Evolutionary conservation across 768 basidiomycete species (phyloP).

Genomic region (Amanita phalloides): DNA sequence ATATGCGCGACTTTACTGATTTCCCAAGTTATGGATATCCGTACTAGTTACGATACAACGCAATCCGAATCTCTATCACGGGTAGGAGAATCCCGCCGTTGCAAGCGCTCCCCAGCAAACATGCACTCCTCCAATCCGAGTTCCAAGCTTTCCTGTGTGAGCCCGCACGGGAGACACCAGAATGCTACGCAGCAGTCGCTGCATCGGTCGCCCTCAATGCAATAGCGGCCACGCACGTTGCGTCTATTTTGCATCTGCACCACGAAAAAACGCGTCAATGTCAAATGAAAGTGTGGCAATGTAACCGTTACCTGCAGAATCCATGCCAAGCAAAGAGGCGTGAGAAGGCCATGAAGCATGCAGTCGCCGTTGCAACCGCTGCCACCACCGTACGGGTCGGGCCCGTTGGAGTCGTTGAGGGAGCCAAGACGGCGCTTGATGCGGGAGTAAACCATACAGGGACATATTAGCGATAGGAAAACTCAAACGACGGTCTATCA

Average conservation of each 20-base stretch:
- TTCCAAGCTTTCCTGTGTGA: too few relatives aligned
- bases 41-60: too few relatives aligned
- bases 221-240: conserved; percentile 30
- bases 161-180: too few relatives aligned
- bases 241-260: conserved; percentile 23
- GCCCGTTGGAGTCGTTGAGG: conserved; percentile 20
- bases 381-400: conserved; percentile 26
- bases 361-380: conserved; percentile 23
- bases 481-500: conserved; percentile 13
- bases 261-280: background rate
- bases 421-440: conserved; percentile 30
- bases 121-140: too few relatives aligned
- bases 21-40: too few relatives aligned
- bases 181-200: conserved; percentile 27
- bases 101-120: too few relatives aligned
- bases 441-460: conserved; percentile 29
- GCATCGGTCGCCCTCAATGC: conserved; percentile 31
- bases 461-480: conserved; percentile 26
- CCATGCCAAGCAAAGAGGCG: conserved; percentile 21
- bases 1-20: too few relatives aligned
- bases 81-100: too few relatives aligned
- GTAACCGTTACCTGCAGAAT: conserved; percentile 25
- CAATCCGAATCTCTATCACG: too few relatives aligned
- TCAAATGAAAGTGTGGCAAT: background rate
- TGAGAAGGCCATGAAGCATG: conserved; percentile 20